Evolutionary conservation across 768 basidiomycete species (phyloP), one percentile per base, ranked within the genome.

Genomic region (Psilocybe tampanensis): DNA sequence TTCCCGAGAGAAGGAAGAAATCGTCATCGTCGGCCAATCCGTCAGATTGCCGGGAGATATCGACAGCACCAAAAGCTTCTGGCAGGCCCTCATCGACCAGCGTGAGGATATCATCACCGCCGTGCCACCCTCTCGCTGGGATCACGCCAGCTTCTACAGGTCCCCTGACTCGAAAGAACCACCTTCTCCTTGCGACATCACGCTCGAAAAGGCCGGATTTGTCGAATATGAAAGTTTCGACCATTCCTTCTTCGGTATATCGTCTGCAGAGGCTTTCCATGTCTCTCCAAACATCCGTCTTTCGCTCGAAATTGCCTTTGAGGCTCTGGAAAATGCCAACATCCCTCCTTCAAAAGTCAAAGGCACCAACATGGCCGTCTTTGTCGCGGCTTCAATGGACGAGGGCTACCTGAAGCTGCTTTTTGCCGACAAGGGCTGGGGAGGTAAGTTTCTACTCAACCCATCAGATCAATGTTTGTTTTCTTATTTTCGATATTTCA

Each of bases 11-110:
- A 64, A 59, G 29, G 66, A 71, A 39, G 71, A 73, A n/a, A 64
- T 75, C 8, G 74, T 72, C 44, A 70, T 76, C 44, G 72, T 76
- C 29, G 74, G 74, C 12, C 72, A 73, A 45, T 67, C 74, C 3
- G 55, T 74, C 8, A 67, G 73, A 17, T 60, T 76, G 19, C 74
- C 74, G 3, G 73, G 73, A 3, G 71, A 68, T 34, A 68, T 76
- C 22, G 63, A 70, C 53, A 66, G 56, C 44, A 56, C 68, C 2
- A 62, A 66, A 36, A 49, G 53, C 13, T 67, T 74, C 55, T 74
- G 74, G 74, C 59, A 70, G 33, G 72, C 73, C 1, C 65, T 76
- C 15, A 60, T 71, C 34, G 67, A 70, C 44, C 64, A 68, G 55
- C 69, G 73, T 13, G 66, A 65, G 26, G 68, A 73, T 44, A 60